phyloP scores from a whole-genome alignment of 495 filamentous ascomycete species.

The Aspergillus baeticus region DNA sequence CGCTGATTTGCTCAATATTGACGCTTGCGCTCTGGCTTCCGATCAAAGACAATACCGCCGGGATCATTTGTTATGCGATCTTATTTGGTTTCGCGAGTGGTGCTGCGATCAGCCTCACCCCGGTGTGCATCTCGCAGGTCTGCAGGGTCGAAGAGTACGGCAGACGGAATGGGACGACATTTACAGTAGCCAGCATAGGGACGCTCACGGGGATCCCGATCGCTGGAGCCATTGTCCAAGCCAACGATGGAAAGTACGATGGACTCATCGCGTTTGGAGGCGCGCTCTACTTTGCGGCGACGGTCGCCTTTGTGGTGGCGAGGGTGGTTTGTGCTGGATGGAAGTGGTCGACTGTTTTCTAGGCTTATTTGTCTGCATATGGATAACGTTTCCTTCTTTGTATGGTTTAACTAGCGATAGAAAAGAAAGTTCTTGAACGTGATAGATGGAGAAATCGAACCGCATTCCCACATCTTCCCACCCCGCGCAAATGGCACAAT shows the following conservation, averaged over 20 bases:
- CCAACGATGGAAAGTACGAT: slow-evolving; percentile 25
- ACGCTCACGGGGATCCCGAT: slow-evolving; percentile 76
- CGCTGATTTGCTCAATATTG: slow-evolving; percentile 48
- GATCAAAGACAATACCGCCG: slow-evolving; percentile 28
- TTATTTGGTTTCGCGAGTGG: slow-evolving; percentile 62
- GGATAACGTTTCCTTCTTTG: background rate
- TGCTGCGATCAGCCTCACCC: slow-evolving; percentile 57
- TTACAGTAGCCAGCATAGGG: slow-evolving; percentile 56
- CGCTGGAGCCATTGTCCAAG: slow-evolving; percentile 51
- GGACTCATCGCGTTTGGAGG: slow-evolving; percentile 56
- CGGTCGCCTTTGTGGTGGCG: slow-evolving; percentile 46
- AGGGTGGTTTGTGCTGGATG: slow-evolving; percentile 49
- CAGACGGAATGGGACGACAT: slow-evolving; percentile 60
- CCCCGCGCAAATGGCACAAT: no score
- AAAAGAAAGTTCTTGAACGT: no score
- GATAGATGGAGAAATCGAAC: no score
- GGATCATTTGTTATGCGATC: slow-evolving; percentile 55
- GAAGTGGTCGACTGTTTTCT: slow-evolving; percentile 23
- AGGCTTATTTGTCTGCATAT: background rate
- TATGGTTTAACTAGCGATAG: no score
- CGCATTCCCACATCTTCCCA: no score
- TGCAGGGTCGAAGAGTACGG: slow-evolving; percentile 60
- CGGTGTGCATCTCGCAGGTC: slow-evolving; percentile 59
- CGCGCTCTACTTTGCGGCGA: slow-evolving; percentile 47
- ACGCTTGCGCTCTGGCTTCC: slow-evolving; percentile 55